Conservation (phyloP, 2,329 filamentous ascomycete species). For the Trichoderma citrinoviride region DNA sequence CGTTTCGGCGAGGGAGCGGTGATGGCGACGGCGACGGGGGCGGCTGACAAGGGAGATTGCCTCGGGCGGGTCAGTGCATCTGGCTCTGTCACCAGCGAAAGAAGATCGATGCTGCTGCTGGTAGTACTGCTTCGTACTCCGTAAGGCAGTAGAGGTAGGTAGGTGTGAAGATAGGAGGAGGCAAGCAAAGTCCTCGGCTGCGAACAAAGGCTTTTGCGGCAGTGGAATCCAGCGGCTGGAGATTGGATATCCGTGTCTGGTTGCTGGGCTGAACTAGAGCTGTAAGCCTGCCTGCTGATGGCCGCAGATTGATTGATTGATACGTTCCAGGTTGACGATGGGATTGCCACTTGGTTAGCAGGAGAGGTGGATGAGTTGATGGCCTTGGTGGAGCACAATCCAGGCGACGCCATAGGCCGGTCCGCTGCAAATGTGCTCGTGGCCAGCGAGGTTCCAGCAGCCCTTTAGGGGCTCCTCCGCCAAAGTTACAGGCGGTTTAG, state of each 20-base stretch:
- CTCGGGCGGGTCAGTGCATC: slow-evolving; percentile 22
- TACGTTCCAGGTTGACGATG: neutral
- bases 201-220: neutral
- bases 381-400: slow-evolving; percentile 15
- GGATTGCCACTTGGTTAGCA: neutral
- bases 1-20: slow-evolving; percentile 23
- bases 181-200: neutral
- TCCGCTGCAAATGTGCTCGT: neutral
- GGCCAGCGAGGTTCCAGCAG: slow-evolving; percentile 4
- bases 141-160: no score
- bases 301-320: slow-evolving; percentile 6
- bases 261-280: neutral
- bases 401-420: neutral
- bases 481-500: neutral
- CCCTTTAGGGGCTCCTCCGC: slow-evolving; percentile 3
- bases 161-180: slow-evolving; percentile 9
- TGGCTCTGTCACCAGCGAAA: slow-evolving; percentile 1
- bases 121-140: no score
- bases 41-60: slow-evolving; percentile 18
- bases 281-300: slow-evolving; percentile 4
- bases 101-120: neutral
- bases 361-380: slow-evolving; percentile 9
- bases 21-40: slow-evolving; percentile 21
- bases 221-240: neutral
- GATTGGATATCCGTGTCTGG: neutral